Evolutionary conservation across 208 protist genomes (phyloP).

Genomic region (Naegleria gruberi): DNA sequence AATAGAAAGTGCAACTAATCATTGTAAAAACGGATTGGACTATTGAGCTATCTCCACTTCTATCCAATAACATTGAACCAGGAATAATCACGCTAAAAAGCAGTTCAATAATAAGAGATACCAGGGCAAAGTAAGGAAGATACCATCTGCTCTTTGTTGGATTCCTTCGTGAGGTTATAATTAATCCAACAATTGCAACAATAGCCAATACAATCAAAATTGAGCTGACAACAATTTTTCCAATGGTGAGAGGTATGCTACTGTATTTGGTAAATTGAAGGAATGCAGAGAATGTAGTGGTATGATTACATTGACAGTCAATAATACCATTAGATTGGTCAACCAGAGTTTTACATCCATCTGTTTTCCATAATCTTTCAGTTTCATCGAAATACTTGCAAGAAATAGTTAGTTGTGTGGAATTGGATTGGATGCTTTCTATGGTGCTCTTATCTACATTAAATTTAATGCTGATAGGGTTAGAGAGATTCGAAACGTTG

Average conservation of each 20-base stretch:
- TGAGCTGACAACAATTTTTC: background rate
- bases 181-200: background rate
- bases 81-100: background rate
- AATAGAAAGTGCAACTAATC: background rate
- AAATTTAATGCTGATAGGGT: background rate
- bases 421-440: background rate
- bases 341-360: background rate
- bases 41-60: too few relatives aligned
- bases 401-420: background rate
- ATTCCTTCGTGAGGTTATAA: background rate
- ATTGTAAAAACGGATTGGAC: background rate
- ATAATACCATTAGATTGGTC: background rate
- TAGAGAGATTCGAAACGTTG: background rate
- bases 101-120: background rate
- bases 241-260: background rate
- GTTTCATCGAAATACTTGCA: background rate
- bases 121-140: background rate
- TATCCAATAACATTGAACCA: background rate
- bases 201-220: background rate
- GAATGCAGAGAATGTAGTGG: background rate
- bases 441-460: background rate
- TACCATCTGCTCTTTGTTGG: background rate
- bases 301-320: background rate
- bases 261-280: background rate
- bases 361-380: background rate